phyloP scores from a whole-genome alignment of 2,329 filamentous ascomycete species.

The Dothistroma septosporum region DNA sequence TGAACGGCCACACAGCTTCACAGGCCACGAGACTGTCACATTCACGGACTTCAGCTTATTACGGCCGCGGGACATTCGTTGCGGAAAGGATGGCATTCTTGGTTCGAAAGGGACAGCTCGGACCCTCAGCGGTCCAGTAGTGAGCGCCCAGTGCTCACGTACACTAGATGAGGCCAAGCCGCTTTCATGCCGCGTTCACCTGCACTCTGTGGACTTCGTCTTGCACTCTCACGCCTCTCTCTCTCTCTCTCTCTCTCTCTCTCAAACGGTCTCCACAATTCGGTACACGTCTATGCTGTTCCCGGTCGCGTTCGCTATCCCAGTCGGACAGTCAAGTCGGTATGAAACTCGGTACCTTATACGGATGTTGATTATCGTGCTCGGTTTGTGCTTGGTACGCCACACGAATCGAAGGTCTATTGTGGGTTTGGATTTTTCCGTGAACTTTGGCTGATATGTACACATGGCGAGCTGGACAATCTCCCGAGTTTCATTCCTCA shows the following conservation, averaged over 20 bases:
- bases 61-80: background rate
- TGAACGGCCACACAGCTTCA: background rate
- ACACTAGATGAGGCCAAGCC: background rate
- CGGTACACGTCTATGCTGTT: no score
- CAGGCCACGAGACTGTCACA: background rate
- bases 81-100: no score
- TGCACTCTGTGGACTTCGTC: background rate
- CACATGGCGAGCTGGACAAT: no score
- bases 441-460: background rate
- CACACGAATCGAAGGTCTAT: background rate
- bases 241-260: no score
- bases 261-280: no score
- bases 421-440: background rate
- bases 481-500: no score
- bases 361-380: background rate
- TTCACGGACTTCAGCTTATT: background rate
- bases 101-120: background rate
- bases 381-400: background rate
- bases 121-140: no score
- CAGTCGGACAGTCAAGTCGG: background rate
- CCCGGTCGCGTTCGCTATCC: background rate
- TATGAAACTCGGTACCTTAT: background rate
- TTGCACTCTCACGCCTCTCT: background rate
- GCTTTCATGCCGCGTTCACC: background rate
- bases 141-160: background rate